Base-by-base conservation (phyloP, 768 basidiomycete genomes). In the Dioszegia crocea region DNA sequence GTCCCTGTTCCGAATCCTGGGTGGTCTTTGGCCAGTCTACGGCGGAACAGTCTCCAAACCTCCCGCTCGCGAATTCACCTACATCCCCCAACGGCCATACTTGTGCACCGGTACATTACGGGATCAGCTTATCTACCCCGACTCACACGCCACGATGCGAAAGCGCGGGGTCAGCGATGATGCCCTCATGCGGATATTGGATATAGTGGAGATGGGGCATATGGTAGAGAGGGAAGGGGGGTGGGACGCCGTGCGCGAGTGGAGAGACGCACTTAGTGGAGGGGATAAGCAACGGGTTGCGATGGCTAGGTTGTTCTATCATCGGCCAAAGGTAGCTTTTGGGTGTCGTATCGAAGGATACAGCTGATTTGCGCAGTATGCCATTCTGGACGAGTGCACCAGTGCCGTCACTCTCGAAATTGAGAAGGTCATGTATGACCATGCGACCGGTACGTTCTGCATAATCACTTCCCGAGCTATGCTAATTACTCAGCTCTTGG, bases 221-320 rank as follows among this genome's bases (percentile, higher is more conserved):
- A 83, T 97, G 47, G 88, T 97, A 5, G 88, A 90, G 68, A 83
- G 92, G 24, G 94, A 98, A 77, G 94, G 94, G n/a, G 94, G 94
- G 12, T 97, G 92, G 92, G 88, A 89, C 68, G 80, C 82, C 8
- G 81, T 83, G n/a, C 83, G 86, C 47, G 94, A 97, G 70, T 98
- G 94, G 94, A 83, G 90, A 62, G 92, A 96, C 74, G 84, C 88
- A 2, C 78, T 98, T 31, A 91, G 89, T 70, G 93, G 94, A 0
- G 93, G 93, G 19, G 94, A 96, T 76, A 91, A 98, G 76, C 93
- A 98, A 62, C 86, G 93, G 79, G 88, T 98, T 57, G 94, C 94
- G 0, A 97, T 94, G 91, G 94, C 91, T 12, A 80, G 94, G 65
- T 76, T 99, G 65, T 99, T 97, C 74, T 99, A 99, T 76, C 94